Evolutionary conservation across 768 basidiomycete genomes (phyloP).

Genomic region (Macrolepiota fuliginosa): DNA sequence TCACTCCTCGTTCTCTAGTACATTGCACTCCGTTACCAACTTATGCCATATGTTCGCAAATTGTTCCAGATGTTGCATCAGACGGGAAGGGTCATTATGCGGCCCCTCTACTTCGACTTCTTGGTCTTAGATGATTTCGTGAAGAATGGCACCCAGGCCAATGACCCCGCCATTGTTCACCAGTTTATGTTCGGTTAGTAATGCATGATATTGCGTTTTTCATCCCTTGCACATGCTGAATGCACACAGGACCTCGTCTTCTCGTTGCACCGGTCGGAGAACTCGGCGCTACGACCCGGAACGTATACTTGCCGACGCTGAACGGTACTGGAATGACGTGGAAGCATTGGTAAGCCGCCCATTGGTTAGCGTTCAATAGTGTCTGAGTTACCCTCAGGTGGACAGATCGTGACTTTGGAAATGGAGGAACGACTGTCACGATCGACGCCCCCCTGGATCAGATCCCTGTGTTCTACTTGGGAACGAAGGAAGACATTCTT

Average conservation of each 20-base stretch:
- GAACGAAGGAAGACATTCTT: constrained; percentile 27
- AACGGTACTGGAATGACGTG: constrained; percentile 20
- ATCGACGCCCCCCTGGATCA: constrained; percentile 28
- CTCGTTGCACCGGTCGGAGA: constrained; percentile 33
- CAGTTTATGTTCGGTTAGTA: constrained; percentile 32
- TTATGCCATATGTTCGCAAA: constrained; percentile 28
- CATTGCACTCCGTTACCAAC: constrained; percentile 34
- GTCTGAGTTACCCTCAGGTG: constrained; percentile 22
- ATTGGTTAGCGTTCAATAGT: background rate
- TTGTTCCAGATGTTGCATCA: constrained; percentile 30
- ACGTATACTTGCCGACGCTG: constrained; percentile 28
- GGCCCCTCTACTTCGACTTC: constrained; percentile 32
- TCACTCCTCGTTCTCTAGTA: constrained; percentile 21
- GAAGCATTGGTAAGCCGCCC: constrained; percentile 28
- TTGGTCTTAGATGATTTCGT: constrained; percentile 25
- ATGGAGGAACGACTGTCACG: constrained; percentile 25
- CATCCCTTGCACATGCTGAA: background rate
- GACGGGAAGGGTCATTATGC: constrained; percentile 29
- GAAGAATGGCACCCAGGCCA: constrained; percentile 22
- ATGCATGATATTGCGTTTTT: background rate
- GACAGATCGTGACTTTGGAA: constrained; percentile 27
- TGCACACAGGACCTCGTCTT: constrained; percentile 24
- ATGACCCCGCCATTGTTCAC: constrained; percentile 27
- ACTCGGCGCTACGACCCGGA: constrained; percentile 23
- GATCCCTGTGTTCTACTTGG: constrained; percentile 34